These are phyloP conservation scores for Pseudocercospora ulei DNA, from an alignment of 2,329 filamentous ascomycete species.

Conservation along the genomic window DNA sequence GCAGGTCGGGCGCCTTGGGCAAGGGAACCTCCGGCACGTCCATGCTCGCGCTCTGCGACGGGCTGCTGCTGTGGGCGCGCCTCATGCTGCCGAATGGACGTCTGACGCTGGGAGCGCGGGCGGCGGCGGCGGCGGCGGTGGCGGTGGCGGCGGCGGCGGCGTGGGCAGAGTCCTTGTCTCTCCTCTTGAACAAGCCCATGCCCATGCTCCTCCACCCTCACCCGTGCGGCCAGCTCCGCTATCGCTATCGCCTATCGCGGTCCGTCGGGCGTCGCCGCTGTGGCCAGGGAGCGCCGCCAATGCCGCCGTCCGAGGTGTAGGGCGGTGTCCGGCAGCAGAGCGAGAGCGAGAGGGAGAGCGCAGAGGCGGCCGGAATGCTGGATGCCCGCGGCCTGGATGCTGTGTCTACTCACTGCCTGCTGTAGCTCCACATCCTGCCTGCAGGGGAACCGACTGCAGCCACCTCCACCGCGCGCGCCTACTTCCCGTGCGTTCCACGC, in stretches of 20 bases:
- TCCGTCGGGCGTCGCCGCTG: slow-evolving; percentile 6
- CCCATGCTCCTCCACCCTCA: slow-evolving; percentile 6
- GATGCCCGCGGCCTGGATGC: slow-evolving; percentile 1
- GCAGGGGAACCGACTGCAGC: slow-evolving; percentile 1
- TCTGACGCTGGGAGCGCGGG: slow-evolving; percentile 18
- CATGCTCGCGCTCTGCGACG: slow-evolving; percentile 40
- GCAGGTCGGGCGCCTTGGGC: slow-evolving; percentile 75
- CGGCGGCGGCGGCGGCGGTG: slow-evolving; percentile 17
- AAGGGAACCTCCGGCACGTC: slow-evolving; percentile 64
- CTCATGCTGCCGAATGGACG: slow-evolving; percentile 27
- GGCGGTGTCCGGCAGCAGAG: too few relatives aligned
- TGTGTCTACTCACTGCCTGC: too few relatives aligned
- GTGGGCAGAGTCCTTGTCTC: slow-evolving; percentile 34
- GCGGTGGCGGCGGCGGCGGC: slow-evolving; percentile 18
- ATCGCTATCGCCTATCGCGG: slow-evolving; percentile 6
- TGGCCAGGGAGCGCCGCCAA: neutral
- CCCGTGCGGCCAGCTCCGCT: slow-evolving; percentile 9
- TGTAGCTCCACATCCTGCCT: too few relatives aligned
- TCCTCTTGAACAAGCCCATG: slow-evolving; percentile 49
- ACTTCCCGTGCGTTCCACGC: neutral
- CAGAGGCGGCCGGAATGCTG: neutral
- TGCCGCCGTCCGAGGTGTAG: too few relatives aligned
- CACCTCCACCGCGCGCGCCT: neutral
- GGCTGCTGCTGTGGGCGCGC: slow-evolving; percentile 31
- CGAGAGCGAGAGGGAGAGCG: neutral